Conservation (phyloP, 352 stramenopile species). For the Pythium coloratum region DNA sequence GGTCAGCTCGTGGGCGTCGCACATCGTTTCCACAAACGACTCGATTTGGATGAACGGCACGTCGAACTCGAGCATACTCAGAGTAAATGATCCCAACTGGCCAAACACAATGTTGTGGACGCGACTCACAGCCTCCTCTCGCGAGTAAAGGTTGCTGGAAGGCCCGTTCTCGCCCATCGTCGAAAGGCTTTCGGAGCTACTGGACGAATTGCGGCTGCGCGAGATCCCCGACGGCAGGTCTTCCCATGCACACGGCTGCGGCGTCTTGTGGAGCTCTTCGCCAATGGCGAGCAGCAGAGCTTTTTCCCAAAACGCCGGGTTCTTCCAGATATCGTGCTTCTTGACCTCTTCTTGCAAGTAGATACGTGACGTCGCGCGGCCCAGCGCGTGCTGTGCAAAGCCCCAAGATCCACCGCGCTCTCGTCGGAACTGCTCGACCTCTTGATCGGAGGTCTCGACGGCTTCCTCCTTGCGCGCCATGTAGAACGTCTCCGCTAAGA, state of each 20-base stretch:
- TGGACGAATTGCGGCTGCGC: slow-evolving; percentile 7
- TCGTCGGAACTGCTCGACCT: slow-evolving; percentile 25
- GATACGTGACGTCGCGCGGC: slow-evolving; percentile 53
- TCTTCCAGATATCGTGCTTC: slow-evolving; percentile 84
- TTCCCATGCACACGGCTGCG: slow-evolving; percentile 77
- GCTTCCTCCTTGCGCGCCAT: slow-evolving; percentile 17
- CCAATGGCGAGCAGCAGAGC: slow-evolving; percentile 78
- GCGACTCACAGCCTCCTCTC: slow-evolving; percentile 78
- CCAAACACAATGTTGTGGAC: slow-evolving; percentile 90
- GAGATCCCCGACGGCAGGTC: slow-evolving; percentile 50
- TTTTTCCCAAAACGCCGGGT: slow-evolving; percentile 86
- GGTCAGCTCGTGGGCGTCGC: slow-evolving; percentile 81
- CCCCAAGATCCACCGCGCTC: slow-evolving; percentile 32
- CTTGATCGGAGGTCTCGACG: slow-evolving; percentile 10
- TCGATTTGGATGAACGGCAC: slow-evolving; percentile 77
- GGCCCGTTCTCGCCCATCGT: neutral
- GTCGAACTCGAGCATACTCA: slow-evolving; percentile 89
- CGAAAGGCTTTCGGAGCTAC: slow-evolving; percentile 9
- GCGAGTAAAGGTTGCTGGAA: slow-evolving; percentile 31
- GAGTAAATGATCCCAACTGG: slow-evolving; percentile 79
- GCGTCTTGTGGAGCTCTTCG: slow-evolving; percentile 79
- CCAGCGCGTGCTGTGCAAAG: slow-evolving; percentile 29
- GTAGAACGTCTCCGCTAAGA: slow-evolving; percentile 86
- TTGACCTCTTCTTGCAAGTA: slow-evolving; percentile 87
- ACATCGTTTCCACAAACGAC: slow-evolving; percentile 88